Evolutionary conservation across 2,329 filamentous ascomycete genomes (phyloP).

Genomic region (Claviceps spartinae): DNA sequence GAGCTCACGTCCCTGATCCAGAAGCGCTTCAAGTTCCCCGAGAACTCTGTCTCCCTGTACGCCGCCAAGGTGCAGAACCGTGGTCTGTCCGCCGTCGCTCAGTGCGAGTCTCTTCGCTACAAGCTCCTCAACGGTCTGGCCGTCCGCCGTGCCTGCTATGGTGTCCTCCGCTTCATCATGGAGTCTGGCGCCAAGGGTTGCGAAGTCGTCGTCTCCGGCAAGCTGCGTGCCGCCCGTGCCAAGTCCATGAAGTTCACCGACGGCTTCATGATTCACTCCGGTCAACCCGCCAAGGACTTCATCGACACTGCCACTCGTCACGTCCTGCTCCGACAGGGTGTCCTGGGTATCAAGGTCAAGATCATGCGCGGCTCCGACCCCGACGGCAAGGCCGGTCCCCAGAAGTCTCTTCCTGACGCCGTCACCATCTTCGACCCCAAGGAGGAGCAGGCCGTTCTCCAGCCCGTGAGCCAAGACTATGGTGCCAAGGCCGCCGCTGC

Average conservation of each 20-base stretch:
- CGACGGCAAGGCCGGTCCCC: conserved; percentile 95
- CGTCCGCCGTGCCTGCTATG: conserved; percentile 97
- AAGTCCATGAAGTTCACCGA: conserved; percentile 99
- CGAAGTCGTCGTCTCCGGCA: conserved; percentile 98
- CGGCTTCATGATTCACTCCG: conserved; percentile 99
- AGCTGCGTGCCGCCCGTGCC: conserved; percentile 96
- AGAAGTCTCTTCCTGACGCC: conserved; percentile 94
- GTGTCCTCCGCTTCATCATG: conserved; percentile 99
- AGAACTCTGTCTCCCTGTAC: conserved; percentile 99
- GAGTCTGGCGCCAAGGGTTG: conserved; percentile 99
- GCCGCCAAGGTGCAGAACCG: conserved; percentile 99
- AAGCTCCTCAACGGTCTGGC: conserved; percentile 99
- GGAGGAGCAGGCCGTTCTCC: conserved; percentile 91
- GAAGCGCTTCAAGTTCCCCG: conserved; percentile 99
- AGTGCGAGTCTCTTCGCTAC: conserved; percentile 99
- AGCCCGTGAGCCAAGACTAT: conserved; percentile 97
- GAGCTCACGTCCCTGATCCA: conserved; percentile 99
- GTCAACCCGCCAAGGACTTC: conserved; percentile 98
- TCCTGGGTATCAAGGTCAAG: conserved; percentile 99
- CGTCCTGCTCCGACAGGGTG: conserved; percentile 99
- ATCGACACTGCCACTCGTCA: conserved; percentile 97
- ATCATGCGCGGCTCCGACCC: conserved; percentile 99
- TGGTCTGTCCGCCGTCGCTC: conserved; percentile 97
- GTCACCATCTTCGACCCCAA: conserved; percentile 99
- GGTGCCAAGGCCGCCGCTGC: conserved; percentile 76